Base-by-base conservation (phyloP, 352 stramenopile genomes). In the Peronospora farinosa region DNA sequence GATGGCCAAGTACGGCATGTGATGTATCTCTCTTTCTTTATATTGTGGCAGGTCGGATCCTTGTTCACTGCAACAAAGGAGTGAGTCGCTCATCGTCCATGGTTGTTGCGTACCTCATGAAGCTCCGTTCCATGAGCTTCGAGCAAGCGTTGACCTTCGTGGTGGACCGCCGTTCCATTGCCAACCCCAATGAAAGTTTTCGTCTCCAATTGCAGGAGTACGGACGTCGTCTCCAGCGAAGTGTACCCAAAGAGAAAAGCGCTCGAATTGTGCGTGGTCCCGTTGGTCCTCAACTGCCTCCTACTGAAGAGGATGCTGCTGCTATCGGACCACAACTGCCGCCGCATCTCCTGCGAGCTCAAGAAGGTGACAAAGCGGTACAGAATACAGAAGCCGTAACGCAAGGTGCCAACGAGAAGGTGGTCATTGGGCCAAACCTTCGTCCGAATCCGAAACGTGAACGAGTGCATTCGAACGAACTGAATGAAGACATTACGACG, bases 31-130 rank as follows among this genome's bases (percentile, higher is more conserved):
- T n/a, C 40, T 31, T 21, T 17, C 8, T 47, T 54, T 11, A 39
- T 51, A 15, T 47, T 35, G 13, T 40, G 13, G 44, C 33, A 93
- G 79, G 82, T 37, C 72, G 78, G 31, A 86, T 97, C 32, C 72
- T 97, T 27, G 86, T 97, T 46, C 88, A 97, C 59, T 97, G 88
- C 64, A 92, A 89, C 64, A 93, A 95, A 64, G 88, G 88, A 46
- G 78, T 96, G 46, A 95, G 83, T 57, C 77, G 88, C 42, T 96
- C 86, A 23, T 75, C 81, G 44, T 92, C 86, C 21, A 80, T 97
- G 56, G 84, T 96, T 27, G 57, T 93, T 36, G 88, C 78, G 11
- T 97, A 97, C 72, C 63, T 97, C 19, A 96, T 97, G 74, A 90
- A 93, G 47, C 60, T 67, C n/a, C 55, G 77, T 11, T 63, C 54